Base-by-base conservation (phyloP, 2,329 filamentous ascomycete species). In the Celoporthe dispersa region DNA sequence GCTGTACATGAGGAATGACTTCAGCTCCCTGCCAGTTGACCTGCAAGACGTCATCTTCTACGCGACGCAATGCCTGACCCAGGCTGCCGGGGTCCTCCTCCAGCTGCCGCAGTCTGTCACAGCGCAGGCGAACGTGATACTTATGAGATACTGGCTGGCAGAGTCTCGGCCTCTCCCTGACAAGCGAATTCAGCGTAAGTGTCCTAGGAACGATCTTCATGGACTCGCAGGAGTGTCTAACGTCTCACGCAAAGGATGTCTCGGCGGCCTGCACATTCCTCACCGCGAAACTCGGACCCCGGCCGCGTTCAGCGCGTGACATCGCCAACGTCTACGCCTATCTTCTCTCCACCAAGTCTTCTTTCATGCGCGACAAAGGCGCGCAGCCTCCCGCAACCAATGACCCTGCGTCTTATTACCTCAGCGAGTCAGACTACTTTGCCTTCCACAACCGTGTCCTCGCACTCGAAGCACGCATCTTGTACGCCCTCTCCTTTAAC, bases 251-350 rank as follows among this genome's bases (percentile, higher is more conserved):
- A 77, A 35, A 61, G 92, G 91, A 96, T 78, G 87, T 92, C 66
- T 97, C 94, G 41, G 93, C 94, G 44, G 93, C 93, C 22, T 86
- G 89, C 0, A 81, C 98, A 66, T 98, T 94, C 82, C 85, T 97
- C 66, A 88, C 90, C 33, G 88, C 94, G 39, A 98, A 98, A 81
- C 86, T 96, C 69, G 94, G 94, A 33, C 88, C 93, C 3, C 85
- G 88, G 64, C 91, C 94, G 1, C 89, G 91, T 70, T 91, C 92
- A 16, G 89, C 93, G 0, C 90, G 94, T 74, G 94, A 94, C 74
- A 84, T 98, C 53, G 86, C 94, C 70, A 96, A 94, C 78, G 91
- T 95, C 71, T 97, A 97, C 80, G 87, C 89, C 53, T 97, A 95
- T 79, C 89, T 98, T 6, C 82, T 90, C 53, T 92, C 91, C 0